Conservation (phyloP, 306 rosid genomes). For the Lablab purpureus region DNA sequence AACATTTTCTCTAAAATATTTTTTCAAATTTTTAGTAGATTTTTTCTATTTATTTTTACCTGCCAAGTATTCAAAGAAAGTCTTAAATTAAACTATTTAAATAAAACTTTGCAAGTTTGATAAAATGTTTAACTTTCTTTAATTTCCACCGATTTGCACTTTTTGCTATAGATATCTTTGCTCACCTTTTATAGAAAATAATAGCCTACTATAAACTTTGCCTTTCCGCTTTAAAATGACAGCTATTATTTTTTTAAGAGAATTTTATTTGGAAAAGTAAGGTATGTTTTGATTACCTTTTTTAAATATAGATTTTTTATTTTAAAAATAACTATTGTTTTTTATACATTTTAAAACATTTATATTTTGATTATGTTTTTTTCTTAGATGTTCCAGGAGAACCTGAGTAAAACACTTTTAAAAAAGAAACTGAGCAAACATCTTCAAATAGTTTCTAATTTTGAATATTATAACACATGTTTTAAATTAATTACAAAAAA, state of each 20-base stretch:
- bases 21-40: neutral
- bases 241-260: neutral
- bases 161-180: neutral
- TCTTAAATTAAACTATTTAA: too few species aligned
- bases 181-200: neutral
- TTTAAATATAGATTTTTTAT: neutral
- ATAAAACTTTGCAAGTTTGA: neutral
- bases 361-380: neutral
- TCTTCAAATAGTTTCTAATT: neutral
- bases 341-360: neutral
- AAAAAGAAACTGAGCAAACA: neutral
- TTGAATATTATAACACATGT: neutral
- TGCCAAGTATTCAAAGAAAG: neutral
- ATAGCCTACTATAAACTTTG: neutral
- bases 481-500: neutral
- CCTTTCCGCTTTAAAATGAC: constrained; percentile 7
- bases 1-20: neutral
- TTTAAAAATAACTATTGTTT: neutral
- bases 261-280: neutral
- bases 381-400: neutral
- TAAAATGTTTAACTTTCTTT: neutral
- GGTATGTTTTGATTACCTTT: neutral
- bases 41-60: neutral
- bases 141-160: neutral
- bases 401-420: neutral